Evolutionary conservation across 1,139 yeast genomes (phyloP), one percentile per base, ranked within the genome.

Genomic region (Kodamaea anthophila): DNA sequence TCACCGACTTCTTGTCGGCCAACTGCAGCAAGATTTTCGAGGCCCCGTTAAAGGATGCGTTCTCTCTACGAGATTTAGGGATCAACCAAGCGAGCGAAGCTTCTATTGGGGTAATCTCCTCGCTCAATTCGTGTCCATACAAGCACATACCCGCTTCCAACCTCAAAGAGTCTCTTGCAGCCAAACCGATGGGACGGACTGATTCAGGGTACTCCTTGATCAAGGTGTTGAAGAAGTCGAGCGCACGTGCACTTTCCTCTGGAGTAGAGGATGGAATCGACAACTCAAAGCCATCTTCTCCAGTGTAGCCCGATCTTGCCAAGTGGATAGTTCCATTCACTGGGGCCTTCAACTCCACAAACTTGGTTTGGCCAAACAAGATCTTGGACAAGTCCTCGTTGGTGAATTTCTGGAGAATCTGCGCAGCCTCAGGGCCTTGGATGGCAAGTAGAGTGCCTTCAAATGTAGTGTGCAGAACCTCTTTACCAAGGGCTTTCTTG

Each of bases 111-210:
- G 95, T 80, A 24, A 73, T 77, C n/a, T 63, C 59, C 46, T 86
- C 95, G 38, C 70, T 72, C 46, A 91, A 68, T 56, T 91, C 98
- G 53, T 87, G 84, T 4, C 98, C 98, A 47, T 91, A 91, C 35
- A 91, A 70, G 58, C 98, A 91, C 96, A 91, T 85, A 24, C 98
- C 98, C 3, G 98, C 98, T 62, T 91, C 98, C 36, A 91, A 65
- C 51, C 98, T 75, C 43, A 91, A 68, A 6, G 96, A 85, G 53
- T 91, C 98, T 56, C 98, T 77, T 2, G 98, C 97, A 16, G 97
- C 98, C 35, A 91, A 74, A 6, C 98, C 98, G 46, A 87, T 83
- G 26, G 96, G 94, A 52, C 74, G 76, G 29, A 83, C 83, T n/a
- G 62, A 51, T 5, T 68, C 72, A 15, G 74, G 76, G 37, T 63